Conservation (phyloP, 140 eudicot species). For the Flaveria floridana region DNA sequence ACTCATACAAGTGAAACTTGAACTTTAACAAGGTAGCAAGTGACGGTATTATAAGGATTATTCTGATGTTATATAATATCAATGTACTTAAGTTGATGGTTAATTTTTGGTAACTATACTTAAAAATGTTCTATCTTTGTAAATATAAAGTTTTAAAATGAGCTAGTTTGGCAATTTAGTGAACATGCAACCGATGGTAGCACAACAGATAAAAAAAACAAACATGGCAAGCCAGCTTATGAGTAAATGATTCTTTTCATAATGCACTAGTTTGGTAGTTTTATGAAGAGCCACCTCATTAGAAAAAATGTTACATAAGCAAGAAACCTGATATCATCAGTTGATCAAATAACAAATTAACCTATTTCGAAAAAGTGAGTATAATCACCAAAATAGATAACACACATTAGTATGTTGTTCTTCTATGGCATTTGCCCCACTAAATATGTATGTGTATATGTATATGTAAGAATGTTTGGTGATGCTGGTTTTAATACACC, state of each 20-base stretch:
- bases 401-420: no score
- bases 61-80: neutral
- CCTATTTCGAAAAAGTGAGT: no score
- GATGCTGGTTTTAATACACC: no score
- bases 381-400: no score
- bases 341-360: no score
- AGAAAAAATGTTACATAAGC: no score
- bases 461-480: no score
- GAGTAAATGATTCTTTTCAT: neutral
- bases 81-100: neutral
- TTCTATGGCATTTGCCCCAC: no score
- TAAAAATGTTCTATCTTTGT: neutral
- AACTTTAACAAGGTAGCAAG: constrained; percentile 28
- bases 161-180: neutral
- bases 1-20: constrained; percentile 10
- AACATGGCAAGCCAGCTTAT: neutral
- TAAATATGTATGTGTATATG: no score
- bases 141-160: neutral
- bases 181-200: neutral
- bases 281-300: neutral
- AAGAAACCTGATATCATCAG: no score
- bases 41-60: constrained; percentile 40
- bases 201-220: neutral
- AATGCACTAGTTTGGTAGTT: neutral
- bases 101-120: neutral